Base-by-base conservation (phyloP, 2,329 filamentous ascomycete genomes). In the Cryphonectria parasitica region DNA sequence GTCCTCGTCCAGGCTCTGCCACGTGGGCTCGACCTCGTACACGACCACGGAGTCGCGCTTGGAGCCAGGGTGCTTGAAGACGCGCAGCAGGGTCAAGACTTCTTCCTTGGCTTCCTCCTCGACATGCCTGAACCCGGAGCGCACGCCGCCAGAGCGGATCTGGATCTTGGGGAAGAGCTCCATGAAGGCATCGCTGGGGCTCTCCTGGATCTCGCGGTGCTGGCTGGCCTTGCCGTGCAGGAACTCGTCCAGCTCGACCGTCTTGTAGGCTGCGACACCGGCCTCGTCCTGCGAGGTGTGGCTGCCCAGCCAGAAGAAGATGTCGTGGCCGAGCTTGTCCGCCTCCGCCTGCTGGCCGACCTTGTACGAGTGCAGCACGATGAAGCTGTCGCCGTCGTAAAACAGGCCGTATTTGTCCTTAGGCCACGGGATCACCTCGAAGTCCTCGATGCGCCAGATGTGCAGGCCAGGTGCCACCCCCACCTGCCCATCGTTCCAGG, bases 301-400 rank as follows among this genome's bases (percentile, higher is more conserved):
- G 66, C 79, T 82, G 5, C 90, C 90, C 0, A 92, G 84, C 90
- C 89, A 92, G 81, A 92, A 92, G 83, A 90, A 92, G 75, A 92
- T 86, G 65, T 91, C 89, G 75, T 92, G 89, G 58, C 80, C 82
- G 5, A 91, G 80, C 74, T 82, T 84, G 71, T 85, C 75, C 43
- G 69, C 58, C 41, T 66, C 66, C 56, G 41, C 45, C 15, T 67
- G 28, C 19, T n/a, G 52, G 58, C 84, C 84, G 43, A 88, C 76
- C 74, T 86, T 85, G 78, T 86, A 87, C 5, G 89, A 88, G 77
- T 89, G 82, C 63, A 92, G 82, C 4, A 92, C 80, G 70, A 92
- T 90, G 77, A 89, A 92, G 79, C 89, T 91, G 77, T 92, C 90
- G 41, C 90, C 90, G 64, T 91, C 88, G 78, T 88, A 87, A 77